Base-by-base conservation (phyloP, 2,329 filamentous ascomycete species). In the Fusarium bulbicola region DNA sequence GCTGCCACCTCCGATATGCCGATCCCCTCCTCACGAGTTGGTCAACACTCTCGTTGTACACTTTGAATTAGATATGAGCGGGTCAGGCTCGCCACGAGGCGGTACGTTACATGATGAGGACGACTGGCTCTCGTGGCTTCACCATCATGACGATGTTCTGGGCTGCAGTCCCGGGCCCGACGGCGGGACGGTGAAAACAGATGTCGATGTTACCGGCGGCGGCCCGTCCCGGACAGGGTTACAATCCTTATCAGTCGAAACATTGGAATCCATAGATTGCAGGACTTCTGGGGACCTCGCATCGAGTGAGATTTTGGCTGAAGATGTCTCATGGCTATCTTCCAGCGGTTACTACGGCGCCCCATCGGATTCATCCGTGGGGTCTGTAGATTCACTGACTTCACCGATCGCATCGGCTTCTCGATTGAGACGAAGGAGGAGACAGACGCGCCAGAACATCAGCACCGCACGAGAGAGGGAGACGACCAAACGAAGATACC, bases 21-120 rank as follows among this genome's bases (percentile, higher is more conserved):
- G 24, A 54, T 30, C 50, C 7, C 34, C 50, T 54, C 50, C 10
- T 28, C 24, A 21, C 8, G 1, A 9, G 3, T 4, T 16, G 26
- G 9, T 7, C 45, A 4, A 15, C 16, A 47, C 26, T 30, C 47
- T 14, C 6, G 16, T 24, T 34, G 7, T 12, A 7, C 30, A 7
- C 4, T 8, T 18, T 4, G 30, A 12, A 26, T 21, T 3, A 8
- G 24, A 21, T 0, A 58, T 58, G 54, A 49, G 32, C 15, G 6
- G 4, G 0, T 2, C 18, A 20, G 24, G 15, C 6, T 59, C 24
- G 0, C 32, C 56, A 2, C 20, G 7, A 10, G 16, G 6, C 0
- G 32, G 5, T 26, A 7, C 10, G 0, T 12, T 34, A 2, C 7
- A 3, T 24, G 20, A 28, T 14, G 11, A 36, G 5, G 24, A 50